Evolutionary conservation across 768 basidiomycete species (phyloP).

Genomic region (Lepiota brunneoincarnata): DNA sequence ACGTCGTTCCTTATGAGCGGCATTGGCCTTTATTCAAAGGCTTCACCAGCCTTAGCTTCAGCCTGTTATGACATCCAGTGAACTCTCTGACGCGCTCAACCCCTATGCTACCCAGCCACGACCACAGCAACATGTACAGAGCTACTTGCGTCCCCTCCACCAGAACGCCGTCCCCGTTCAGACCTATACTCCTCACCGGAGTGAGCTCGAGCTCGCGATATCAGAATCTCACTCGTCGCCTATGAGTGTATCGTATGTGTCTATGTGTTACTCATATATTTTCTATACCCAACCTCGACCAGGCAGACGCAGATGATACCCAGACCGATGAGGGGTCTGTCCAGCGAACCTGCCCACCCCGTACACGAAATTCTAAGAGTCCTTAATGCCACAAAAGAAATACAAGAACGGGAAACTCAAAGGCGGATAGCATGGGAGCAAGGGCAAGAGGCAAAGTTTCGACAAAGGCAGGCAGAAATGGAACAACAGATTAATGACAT

Average conservation of each 20-base stretch:
- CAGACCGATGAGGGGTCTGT: slow-evolving; percentile 8
- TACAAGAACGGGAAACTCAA: slow-evolving; percentile 57
- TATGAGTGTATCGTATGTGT: slow-evolving; percentile 36
- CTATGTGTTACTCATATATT: not conserved
- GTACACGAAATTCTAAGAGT: slow-evolving; percentile 63
- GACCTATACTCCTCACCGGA: slow-evolving; percentile 50
- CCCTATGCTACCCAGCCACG: slow-evolving; percentile 41
- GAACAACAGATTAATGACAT: slow-evolving; percentile 15
- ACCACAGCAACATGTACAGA: slow-evolving; percentile 1
- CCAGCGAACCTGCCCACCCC: slow-evolving; percentile 30
- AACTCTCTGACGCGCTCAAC: slow-evolving; percentile 78
- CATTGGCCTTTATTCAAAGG: slow-evolving; percentile 1
- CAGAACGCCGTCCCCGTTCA: slow-evolving; percentile 11
- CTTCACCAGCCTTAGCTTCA: slow-evolving; percentile 12
- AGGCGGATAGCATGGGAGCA: slow-evolving; percentile 67
- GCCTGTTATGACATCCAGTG: slow-evolving; percentile 58
- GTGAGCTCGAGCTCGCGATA: slow-evolving; percentile 64
- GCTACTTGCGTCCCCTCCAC: slow-evolving; percentile 3
- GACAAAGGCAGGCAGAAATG: slow-evolving; percentile 7
- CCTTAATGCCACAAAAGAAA: slow-evolving; percentile 53
- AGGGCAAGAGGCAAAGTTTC: slow-evolving; percentile 47
- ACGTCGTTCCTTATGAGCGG: slow-evolving; percentile 13
- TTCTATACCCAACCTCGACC: not conserved
- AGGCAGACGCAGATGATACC: slow-evolving; percentile 14
- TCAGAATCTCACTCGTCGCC: slow-evolving; percentile 37